phyloP scores from a whole-genome alignment of 202 grass and related monocot species.

The Cymbopogon flexuosus region DNA sequence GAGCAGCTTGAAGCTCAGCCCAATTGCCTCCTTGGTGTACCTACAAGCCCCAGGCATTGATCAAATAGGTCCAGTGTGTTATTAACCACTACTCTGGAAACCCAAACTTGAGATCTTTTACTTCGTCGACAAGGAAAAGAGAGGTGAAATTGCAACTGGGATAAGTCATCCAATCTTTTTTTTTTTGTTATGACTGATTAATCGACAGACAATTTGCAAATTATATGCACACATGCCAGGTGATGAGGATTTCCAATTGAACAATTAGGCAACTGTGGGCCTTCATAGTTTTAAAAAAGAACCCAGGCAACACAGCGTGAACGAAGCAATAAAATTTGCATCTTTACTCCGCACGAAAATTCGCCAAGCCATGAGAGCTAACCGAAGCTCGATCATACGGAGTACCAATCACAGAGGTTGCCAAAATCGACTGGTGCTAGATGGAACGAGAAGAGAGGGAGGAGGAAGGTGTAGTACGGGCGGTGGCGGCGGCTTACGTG shows the following conservation, averaged over 20 bases:
- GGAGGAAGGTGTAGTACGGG: neutral
- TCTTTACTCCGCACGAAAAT: neutral
- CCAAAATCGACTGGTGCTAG: neutral
- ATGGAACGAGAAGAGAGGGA: neutral
- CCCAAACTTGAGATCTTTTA: neutral
- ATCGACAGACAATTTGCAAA: neutral
- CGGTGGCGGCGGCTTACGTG: slow-evolving; percentile 45
- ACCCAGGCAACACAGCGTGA: neutral
- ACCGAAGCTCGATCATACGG: neutral
- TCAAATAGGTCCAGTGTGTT: neutral
- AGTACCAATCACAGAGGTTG: neutral
- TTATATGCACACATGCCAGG: neutral
- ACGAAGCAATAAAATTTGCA: neutral
- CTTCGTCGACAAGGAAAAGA: neutral
- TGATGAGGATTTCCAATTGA: neutral
- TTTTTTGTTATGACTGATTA: neutral
- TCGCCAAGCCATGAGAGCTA: neutral
- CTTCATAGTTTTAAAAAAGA: neutral
- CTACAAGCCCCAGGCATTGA: slow-evolving; percentile 14
- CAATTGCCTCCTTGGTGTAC: slow-evolving; percentile 73
- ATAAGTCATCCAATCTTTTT: neutral
- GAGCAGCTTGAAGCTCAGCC: slow-evolving; percentile 76
- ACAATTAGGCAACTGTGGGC: neutral
- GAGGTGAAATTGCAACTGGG: neutral
- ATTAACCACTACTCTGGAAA: neutral